Base-by-base conservation (phyloP, 164 flowering plant genomes). In the Echeveria elegans region DNA sequence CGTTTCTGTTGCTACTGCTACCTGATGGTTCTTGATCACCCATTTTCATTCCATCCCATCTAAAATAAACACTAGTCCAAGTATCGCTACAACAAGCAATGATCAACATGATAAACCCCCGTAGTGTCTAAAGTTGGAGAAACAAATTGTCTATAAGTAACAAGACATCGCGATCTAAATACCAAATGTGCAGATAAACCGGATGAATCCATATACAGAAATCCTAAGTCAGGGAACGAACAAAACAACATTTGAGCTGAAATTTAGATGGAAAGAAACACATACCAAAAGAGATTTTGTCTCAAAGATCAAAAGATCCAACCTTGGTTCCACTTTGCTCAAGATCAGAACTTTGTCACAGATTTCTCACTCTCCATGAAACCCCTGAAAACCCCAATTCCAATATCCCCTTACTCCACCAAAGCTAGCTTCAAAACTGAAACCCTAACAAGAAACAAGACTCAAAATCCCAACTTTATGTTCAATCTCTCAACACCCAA, bases 21-120 rank as follows among this genome's bases (percentile, higher is more conserved):
- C 66, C 29, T 68, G 31, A 36, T n/a, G 75, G 77, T 8, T 78
- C 88, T 48, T 79, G 83, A 61, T 76, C 76, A 16, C 72, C 79
- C 84, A 80, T 79, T 48, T 37, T 67, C 18, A 24, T 12, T 56
- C 61, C 61, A 29, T 63, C 47, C 26, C 66, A 34, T 58, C 63
- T 72, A 48, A 77, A 79, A 80, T 68, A 69, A 47, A 72, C 68
- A 38, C 59, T 11, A 29, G 9, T 10, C 26, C 2, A 5, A 63
- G 29, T 32, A 3, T 30, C 36, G 7, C 37, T 34, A 34, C 37
- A 34, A 34, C 37, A 34, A 34, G n/a, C 37, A 34, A 3, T 7
- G 7, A 34, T 34, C 37, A 34, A 34, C 37, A 34, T n/a, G n/a
- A 34, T 34, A 34, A 34, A 34, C 2, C n/a, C n/a, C 16, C 18